Base-by-base conservation (phyloP, 2,329 filamentous ascomycete genomes). In the Paecilomyces sp. region DNA sequence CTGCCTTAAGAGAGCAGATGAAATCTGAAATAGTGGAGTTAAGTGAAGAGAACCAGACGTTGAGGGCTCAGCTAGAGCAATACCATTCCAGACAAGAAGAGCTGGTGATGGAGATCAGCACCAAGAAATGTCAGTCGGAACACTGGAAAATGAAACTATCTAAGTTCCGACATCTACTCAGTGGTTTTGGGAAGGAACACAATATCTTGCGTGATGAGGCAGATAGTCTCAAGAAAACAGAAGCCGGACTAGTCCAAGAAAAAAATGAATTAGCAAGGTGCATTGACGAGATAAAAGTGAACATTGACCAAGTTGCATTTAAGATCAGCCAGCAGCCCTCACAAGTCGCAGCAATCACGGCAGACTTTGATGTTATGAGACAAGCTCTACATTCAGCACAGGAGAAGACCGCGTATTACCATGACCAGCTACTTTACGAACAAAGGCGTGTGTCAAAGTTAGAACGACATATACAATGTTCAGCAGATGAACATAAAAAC, bases 71-170 rank as follows among this genome's bases (percentile, higher is more conserved):
- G n/a, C 36, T 74, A 11, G 61, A 64, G 5, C 54, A 60, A 11
- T 60, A 62, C 3, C 57, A 65, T n/a, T 41, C 34, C 5, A 60
- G 65, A 7, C 54, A 70, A 11, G 60, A 65, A 33, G 67, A 66
- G 47, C 64, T 64, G 22, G 56, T 64, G 18, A 61, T 57, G 3
- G 66, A 73, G 13, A 58, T 63, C 2, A 65, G 62, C 8, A 51
- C 61, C 5, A 64, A 68, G 8, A 63, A 62, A 36, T 58, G 65
- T 7, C 67, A 69, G 18, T 60, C 74, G 28, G 68, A 70, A 18
- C 62, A 65, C 30, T 77, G 74, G 74, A 76, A 72, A 60, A 56
- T 59, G 4, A 75, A 70, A 34, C 59, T 77, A 6, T 56, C 58
- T 5, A 74, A 68, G 54, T 66, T 76, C 58, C 72, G 68, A 60